phyloP scores from a whole-genome alignment of 2,329 filamentous ascomycete genomes.

The Aureobasidium pullulans region DNA sequence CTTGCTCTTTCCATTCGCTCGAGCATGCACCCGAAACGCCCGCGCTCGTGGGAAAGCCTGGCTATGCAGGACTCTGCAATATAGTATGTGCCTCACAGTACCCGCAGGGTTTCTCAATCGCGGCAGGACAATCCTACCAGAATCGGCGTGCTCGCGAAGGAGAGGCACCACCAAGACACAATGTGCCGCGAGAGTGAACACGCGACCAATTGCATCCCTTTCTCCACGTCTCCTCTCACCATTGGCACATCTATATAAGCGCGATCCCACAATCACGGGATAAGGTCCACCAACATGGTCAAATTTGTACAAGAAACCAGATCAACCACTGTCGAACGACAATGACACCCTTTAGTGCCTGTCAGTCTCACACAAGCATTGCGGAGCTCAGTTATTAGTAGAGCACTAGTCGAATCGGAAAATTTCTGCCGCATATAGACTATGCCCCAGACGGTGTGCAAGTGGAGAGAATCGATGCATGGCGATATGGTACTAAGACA shows the following conservation, averaged over 20 bases:
- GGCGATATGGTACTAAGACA: neutral
- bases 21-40: constrained; percentile 7
- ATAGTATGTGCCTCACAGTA: neutral
- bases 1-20: neutral
- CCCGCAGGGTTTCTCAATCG: neutral
- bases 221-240: neutral
- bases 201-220: neutral
- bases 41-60: neutral
- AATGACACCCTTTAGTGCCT: neutral
- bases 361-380: constrained; percentile 3
- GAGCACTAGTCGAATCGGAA: neutral
- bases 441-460: neutral
- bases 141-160: neutral
- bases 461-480: neutral
- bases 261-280: neutral
- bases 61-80: neutral
- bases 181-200: neutral
- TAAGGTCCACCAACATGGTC: neutral
- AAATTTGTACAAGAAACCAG: neutral
- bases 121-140: neutral
- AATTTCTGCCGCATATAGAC: neutral
- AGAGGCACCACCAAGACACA: neutral
- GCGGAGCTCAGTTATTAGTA: neutral
- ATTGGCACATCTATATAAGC: neutral
- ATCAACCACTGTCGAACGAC: neutral